Conservation (phyloP, 2,329 filamentous ascomycete genomes). For the Cyclaneusma minus region DNA sequence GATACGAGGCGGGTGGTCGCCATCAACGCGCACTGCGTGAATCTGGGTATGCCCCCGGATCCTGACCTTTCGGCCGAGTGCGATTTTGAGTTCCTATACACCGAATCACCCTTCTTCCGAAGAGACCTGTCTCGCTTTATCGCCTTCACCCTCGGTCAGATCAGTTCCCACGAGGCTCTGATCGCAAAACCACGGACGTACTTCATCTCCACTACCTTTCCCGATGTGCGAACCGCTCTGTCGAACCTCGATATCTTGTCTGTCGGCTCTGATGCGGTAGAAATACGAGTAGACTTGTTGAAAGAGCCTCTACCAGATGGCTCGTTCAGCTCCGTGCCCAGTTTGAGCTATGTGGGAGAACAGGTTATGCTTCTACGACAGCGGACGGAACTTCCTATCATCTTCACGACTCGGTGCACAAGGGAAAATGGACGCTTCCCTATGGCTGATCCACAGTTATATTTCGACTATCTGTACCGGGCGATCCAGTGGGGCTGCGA, state of each 20-base stretch:
- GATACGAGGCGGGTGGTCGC: slow-evolving; percentile 44
- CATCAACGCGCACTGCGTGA: slow-evolving; percentile 65
- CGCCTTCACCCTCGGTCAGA: slow-evolving; percentile 65
- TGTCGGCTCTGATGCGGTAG: slow-evolving; percentile 73
- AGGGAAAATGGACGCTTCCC: slow-evolving; percentile 74
- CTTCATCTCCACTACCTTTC: slow-evolving; percentile 78
- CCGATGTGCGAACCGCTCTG: slow-evolving; percentile 67
- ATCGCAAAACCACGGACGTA: slow-evolving; percentile 67
- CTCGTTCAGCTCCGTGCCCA: slow-evolving; percentile 50
- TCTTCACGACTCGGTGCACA: slow-evolving; percentile 73
- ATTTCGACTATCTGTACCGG: slow-evolving; percentile 65
- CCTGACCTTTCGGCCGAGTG: slow-evolving; percentile 47
- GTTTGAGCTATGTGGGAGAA: slow-evolving; percentile 70
- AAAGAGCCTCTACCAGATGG: slow-evolving; percentile 53
- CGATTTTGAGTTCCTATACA: slow-evolving; percentile 81
- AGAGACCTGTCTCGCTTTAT: slow-evolving; percentile 67
- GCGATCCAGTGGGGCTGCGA: slow-evolving; percentile 83
- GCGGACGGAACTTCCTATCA: slow-evolving; percentile 75
- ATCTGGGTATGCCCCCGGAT: slow-evolving; percentile 54
- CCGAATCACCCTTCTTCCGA: slow-evolving; percentile 53
- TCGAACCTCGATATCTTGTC: slow-evolving; percentile 79
- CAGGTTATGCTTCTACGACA: slow-evolving; percentile 75
- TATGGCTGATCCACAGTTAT: slow-evolving; percentile 62
- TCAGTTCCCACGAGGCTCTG: slow-evolving; percentile 61
- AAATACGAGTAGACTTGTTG: slow-evolving; percentile 69